phyloP scores from a whole-genome alignment of 257 asterid genomes.

The Nicotiana attenuata region DNA sequence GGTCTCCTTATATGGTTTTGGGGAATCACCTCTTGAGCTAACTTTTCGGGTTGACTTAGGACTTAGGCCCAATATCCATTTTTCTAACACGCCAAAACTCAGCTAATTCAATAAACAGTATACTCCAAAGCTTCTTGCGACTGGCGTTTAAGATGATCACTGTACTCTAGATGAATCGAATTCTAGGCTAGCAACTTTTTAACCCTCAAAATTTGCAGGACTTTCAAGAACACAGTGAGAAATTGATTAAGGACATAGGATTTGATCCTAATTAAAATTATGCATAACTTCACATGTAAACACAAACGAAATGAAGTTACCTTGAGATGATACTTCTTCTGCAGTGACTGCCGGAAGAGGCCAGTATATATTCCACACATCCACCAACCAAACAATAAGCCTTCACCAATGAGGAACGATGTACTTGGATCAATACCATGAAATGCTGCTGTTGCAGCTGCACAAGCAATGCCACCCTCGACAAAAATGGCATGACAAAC shows the following conservation, averaged over 20 bases:
- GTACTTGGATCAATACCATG: conserved; percentile 91
- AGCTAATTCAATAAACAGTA: background rate
- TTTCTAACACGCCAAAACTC: background rate
- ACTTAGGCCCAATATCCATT: no score
- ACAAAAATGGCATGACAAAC: conserved; percentile 84
- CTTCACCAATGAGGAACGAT: conserved; percentile 77
- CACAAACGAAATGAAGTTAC: conserved; percentile 28
- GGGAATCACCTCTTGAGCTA: no score
- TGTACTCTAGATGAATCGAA: background rate
- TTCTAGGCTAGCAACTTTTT: background rate
- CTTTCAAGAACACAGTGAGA: background rate
- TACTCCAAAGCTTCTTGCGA: background rate
- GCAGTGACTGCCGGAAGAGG: conserved; percentile 69
- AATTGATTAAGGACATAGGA: background rate
- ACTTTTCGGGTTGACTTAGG: no score
- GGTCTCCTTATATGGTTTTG: no score
- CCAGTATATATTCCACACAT: conserved; percentile 99
- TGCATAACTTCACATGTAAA: background rate
- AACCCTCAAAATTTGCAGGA: background rate
- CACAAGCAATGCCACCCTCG: conserved; percentile 86
- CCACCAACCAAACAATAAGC: conserved; percentile 98
- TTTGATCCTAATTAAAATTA: background rate
- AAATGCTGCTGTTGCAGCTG: conserved; percentile 63
- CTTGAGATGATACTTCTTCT: conserved; percentile 98
- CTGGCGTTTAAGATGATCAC: background rate